These are phyloP conservation scores for Daldinia sp. DNA, from an alignment of 2,329 filamentous ascomycete species.

Conservation along the genomic window DNA sequence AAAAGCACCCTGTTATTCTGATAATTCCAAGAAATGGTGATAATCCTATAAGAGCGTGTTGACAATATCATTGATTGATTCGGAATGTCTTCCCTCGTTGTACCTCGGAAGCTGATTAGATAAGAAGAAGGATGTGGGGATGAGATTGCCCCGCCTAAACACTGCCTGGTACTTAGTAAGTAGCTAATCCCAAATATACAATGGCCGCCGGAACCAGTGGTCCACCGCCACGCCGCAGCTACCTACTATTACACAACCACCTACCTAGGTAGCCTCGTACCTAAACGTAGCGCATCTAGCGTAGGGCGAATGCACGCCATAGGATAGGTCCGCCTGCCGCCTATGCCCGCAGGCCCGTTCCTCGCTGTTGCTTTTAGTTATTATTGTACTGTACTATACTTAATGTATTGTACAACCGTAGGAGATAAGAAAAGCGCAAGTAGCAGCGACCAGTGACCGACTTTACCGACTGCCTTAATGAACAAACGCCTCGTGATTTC, in stretches of 20 bases:
- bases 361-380: too few relatives aligned
- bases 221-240: constrained; percentile 31
- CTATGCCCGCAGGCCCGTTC: too few relatives aligned
- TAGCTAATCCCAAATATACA: background rate
- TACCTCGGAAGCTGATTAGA: constrained; percentile 5
- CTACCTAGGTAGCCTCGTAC: background rate
- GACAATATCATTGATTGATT: too few relatives aligned
- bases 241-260: constrained; percentile 3
- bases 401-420: too few relatives aligned
- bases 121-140: constrained; percentile 16
- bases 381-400: background rate
- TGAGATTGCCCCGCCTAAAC: background rate
- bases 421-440: too few relatives aligned
- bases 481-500: constrained; percentile 30
- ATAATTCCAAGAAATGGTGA: too few relatives aligned
- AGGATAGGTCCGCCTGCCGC: background rate
- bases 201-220: constrained; percentile 23
- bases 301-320: background rate
- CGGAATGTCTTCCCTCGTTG: too few relatives aligned
- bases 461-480: background rate
- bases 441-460: background rate
- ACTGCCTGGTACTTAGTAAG: background rate
- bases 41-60: background rate
- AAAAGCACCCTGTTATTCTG: too few relatives aligned
- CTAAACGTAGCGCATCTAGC: too few relatives aligned